Conservation (phyloP, 75 land plant species). For the Azolla pinnata region DNA sequence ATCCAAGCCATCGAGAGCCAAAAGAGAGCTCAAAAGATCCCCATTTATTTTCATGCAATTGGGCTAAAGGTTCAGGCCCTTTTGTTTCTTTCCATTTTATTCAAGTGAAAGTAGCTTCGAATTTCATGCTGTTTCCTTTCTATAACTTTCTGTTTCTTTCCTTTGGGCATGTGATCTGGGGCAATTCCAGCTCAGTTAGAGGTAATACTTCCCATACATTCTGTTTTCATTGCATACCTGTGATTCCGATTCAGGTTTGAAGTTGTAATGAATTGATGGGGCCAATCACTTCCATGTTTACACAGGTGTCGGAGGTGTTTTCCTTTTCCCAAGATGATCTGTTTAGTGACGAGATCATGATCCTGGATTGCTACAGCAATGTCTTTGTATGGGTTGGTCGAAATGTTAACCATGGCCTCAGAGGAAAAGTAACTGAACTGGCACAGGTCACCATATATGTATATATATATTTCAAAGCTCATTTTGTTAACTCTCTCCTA, state of each 20-base stretch:
- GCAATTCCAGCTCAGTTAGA: slow-evolving; percentile 5
- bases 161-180: too few species aligned
- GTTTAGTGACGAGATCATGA: slow-evolving; percentile 59
- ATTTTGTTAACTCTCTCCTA: too few species aligned
- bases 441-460: slow-evolving; percentile 1
- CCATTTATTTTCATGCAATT: slow-evolving; percentile 47
- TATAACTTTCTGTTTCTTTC: too few species aligned
- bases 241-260: too few species aligned
- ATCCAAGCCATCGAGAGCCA: slow-evolving; percentile 53
- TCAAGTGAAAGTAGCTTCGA: neutral
- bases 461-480: too few species aligned
- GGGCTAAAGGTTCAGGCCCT: slow-evolving; percentile 43
- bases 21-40: slow-evolving; percentile 67
- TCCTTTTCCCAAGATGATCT: slow-evolving; percentile 76
- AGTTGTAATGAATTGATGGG: too few species aligned
- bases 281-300: too few species aligned
- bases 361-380: slow-evolving; percentile 45
- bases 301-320: slow-evolving; percentile 57
- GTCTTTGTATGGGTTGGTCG: slow-evolving; percentile 73
- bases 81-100: neutral
- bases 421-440: neutral
- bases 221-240: too few species aligned
- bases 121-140: too few species aligned
- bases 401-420: slow-evolving; percentile 24
- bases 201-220: slow-evolving; percentile 7